phyloP scores from a whole-genome alignment of 1,139 yeast genomes.

The Sugiyamaella grinbergsii region DNA sequence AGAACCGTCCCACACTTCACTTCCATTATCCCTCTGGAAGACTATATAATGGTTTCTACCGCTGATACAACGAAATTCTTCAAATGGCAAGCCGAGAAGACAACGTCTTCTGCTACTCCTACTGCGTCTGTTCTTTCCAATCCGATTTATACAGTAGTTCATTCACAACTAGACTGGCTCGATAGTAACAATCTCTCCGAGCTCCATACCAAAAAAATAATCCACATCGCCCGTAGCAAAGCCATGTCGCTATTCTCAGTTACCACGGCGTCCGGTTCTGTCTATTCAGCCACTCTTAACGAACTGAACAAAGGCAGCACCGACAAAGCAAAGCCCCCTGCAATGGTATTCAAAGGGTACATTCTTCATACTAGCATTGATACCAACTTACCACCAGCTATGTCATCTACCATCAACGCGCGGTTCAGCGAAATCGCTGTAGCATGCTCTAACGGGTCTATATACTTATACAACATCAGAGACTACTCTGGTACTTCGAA shows the following conservation, averaged over 20 bases:
- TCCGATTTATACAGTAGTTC: constrained; percentile 12
- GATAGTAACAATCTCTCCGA: constrained; percentile 3
- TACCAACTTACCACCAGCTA: constrained; percentile 31
- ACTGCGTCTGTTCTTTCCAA: too few relatives aligned
- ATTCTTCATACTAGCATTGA: constrained; percentile 32
- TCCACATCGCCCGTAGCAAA: constrained; percentile 27
- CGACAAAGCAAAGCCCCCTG: constrained; percentile 4
- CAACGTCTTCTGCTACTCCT: background rate
- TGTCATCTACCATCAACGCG: constrained; percentile 41
- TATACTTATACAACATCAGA: constrained; percentile 40
- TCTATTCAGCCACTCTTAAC: constrained; percentile 26
- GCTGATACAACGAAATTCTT: constrained; percentile 18
- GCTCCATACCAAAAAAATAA: constrained; percentile 9
- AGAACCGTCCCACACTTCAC: constrained; percentile 10
- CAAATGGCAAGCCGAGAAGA: constrained; percentile 10
- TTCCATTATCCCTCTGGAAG: constrained; percentile 35
- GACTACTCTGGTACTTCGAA: constrained; percentile 42
- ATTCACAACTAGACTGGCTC: constrained; percentile 37
- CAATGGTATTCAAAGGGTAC: constrained; percentile 26
- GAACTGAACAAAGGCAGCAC: constrained; percentile 21
- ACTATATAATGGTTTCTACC: constrained; percentile 39
- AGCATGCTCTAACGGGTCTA: constrained; percentile 40
- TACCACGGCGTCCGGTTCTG: constrained; percentile 26
- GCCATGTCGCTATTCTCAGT: constrained; percentile 35
- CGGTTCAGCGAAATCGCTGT: constrained; percentile 43